Base-by-base conservation (phyloP, 1,284 basidiomycete genomes). In the Afroboletus lepidellus region DNA sequence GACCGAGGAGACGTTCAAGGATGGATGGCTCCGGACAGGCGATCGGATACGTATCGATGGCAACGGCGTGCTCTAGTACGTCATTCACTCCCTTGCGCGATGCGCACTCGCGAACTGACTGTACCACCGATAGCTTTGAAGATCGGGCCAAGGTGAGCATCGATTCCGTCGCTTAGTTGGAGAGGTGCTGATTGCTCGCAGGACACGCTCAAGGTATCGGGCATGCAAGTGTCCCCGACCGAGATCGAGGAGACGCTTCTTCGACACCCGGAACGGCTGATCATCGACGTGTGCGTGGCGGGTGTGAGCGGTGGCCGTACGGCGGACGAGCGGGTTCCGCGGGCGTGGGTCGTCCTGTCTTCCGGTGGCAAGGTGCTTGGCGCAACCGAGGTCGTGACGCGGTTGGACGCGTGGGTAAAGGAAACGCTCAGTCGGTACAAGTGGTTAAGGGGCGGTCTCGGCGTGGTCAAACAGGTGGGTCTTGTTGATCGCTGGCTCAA, bases 161-260 rank as follows among this genome's bases (percentile, higher is more conserved):
- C 24, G 8, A 15, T 15, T 6, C 6, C 21, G 23, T n/a, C 20
- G 29, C 11, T 13, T 13, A 4, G 38, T n/a, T 24, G 6, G 1
- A 23, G 9, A 30, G 8, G 9, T 9, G 8, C 54, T 63, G 42
- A 65, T 21, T 0, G 8, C 11, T 18, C 45, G 36, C 47, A 87
- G 82, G 87, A 87, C 61, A 87, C 79, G 0, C 72, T 90, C 11
- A 89, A 90, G 61, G 76, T 90, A 7, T 87, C 85, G 0, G 87
- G 88, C 8, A 73, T 74, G 38, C 88, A 90, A 66, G 87, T 90
- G 0, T 87, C 87, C 0, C 87, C 88, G 0, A 76, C 78, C 11
- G 87, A 90, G 62, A 84, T 90, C 41, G 87, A 90, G 63, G 74
- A 81, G 25, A 76, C 77, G 16, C 68, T 89, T 0, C 72, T 83